Percentiles rank a stretch among this genome's conserved stretches.
Conservation (phyloP, 352 stramenopile species). For the Globisporangium abappressorium region DNA sequence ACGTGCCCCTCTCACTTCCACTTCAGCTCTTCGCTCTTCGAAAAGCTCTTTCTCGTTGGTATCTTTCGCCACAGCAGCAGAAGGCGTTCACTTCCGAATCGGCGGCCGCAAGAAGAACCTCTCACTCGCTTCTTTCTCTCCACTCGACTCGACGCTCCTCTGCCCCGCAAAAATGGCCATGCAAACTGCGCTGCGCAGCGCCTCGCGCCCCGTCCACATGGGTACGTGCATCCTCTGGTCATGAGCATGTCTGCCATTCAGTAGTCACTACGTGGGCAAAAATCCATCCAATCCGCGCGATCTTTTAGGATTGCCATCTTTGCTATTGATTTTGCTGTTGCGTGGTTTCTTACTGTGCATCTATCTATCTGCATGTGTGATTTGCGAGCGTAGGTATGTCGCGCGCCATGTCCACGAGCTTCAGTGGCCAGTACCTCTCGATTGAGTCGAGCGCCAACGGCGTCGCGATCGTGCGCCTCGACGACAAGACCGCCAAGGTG, state of each 20-base stretch:
- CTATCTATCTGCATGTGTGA: neutral
- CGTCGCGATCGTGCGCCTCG: conserved; percentile 91
- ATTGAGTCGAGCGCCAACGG: conserved; percentile 85
- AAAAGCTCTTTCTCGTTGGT: conserved; percentile 6
- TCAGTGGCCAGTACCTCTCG: conserved; percentile 79
- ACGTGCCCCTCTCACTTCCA: conserved; percentile 5
- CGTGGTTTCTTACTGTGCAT: neutral
- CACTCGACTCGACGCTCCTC: neutral
- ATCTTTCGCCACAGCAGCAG: conserved; percentile 5
- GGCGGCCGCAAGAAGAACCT: neutral
- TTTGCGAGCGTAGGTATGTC: conserved; percentile 5
- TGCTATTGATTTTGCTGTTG: neutral
- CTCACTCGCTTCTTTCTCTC: neutral
- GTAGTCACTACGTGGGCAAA: neutral
- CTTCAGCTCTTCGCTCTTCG: neutral
- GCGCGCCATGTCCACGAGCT: conserved; percentile 29
- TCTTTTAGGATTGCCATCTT: neutral
- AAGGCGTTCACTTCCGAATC: conserved; percentile 13
- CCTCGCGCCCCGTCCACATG: conserved; percentile 6
- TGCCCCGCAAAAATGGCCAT: conserved; percentile 9
- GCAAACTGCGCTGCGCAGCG: conserved; percentile 13
- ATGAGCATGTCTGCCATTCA: neutral
- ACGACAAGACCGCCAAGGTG: conserved; percentile 89
- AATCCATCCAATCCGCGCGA: neutral
- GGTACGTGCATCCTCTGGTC: neutral